phyloP scores from a whole-genome alignment of 805 yeast species.

The Yarrowia porcina region DNA sequence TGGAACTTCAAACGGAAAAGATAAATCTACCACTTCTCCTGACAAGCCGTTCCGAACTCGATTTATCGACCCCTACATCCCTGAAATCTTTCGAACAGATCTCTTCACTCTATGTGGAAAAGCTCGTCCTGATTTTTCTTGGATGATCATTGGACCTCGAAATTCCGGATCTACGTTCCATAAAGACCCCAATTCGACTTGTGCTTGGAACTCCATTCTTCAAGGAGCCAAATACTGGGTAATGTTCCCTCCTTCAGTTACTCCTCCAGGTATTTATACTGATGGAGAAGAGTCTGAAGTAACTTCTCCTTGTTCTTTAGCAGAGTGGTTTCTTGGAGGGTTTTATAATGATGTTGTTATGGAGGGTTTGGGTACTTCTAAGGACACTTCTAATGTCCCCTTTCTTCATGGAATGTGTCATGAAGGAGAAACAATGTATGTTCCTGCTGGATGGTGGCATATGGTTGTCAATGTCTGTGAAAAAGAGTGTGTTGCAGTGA shows the following conservation, averaged over 20 bases:
- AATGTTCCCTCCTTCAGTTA: slow-evolving; percentile 77
- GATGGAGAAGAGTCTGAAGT: slow-evolving; percentile 68
- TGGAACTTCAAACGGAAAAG: no score
- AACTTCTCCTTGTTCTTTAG: slow-evolving; percentile 85
- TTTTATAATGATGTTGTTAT: slow-evolving; percentile 45
- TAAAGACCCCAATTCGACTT: slow-evolving; percentile 86
- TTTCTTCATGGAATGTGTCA: slow-evolving; percentile 68
- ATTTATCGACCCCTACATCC: slow-evolving; percentile 26
- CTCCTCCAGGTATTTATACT: slow-evolving; percentile 87
- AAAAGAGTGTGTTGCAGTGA: slow-evolving; percentile 66
- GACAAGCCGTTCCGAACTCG: background rate
- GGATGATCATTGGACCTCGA: slow-evolving; percentile 83
- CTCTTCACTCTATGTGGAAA: slow-evolving; percentile 5
- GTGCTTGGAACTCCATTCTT: slow-evolving; percentile 84
- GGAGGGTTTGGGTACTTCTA: background rate
- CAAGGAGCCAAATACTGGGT: slow-evolving; percentile 81
- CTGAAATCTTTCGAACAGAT: slow-evolving; percentile 31
- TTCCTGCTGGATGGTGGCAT: slow-evolving; percentile 99
- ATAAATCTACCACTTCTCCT: no score
- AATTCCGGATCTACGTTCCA: slow-evolving; percentile 88
- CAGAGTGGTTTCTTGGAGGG: slow-evolving; percentile 86
- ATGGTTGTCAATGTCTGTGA: slow-evolving; percentile 66
- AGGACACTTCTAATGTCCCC: slow-evolving; percentile 28
- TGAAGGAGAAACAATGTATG: slow-evolving; percentile 82
- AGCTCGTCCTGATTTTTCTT: slow-evolving; percentile 80